Conservation (phyloP, 257 asterid genomes). For the Solanum pinnatisectum region DNA sequence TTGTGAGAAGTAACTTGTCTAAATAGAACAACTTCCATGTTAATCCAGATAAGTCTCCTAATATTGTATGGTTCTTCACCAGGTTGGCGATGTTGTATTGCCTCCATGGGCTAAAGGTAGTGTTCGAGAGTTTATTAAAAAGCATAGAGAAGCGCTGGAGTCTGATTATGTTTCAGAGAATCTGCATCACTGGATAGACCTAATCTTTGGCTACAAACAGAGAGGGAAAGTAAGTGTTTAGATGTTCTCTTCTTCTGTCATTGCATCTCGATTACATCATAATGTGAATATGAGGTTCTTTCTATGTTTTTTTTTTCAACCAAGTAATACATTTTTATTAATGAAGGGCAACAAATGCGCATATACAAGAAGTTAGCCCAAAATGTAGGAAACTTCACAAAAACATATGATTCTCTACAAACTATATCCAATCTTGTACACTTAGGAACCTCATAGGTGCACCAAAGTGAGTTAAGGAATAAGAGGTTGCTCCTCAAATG, state of each 20-base stretch:
- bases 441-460: not conserved
- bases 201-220: constrained; percentile 89
- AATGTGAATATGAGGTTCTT: not conserved
- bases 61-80: constrained; percentile 18
- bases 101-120: constrained; percentile 99
- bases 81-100: constrained; percentile 89
- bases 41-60: constrained; percentile 5
- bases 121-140: constrained; percentile 76
- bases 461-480: not conserved
- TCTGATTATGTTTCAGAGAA: constrained; percentile 93
- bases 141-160: constrained; percentile 97
- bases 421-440: not conserved
- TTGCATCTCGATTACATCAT: not conserved
- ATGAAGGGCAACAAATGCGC: not conserved
- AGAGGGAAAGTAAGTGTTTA: constrained; percentile 81
- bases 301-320: not conserved
- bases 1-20: not conserved
- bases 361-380: not conserved
- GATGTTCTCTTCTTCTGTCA: not conserved
- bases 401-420: not conserved
- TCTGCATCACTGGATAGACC: constrained; percentile 99
- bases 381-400: not conserved
- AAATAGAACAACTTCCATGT: not conserved
- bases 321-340: not conserved
- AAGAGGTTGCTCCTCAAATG: not conserved